Base-by-base conservation (phyloP, 1,139 yeast genomes). In the Debaryomycetaceae sp. region DNA sequence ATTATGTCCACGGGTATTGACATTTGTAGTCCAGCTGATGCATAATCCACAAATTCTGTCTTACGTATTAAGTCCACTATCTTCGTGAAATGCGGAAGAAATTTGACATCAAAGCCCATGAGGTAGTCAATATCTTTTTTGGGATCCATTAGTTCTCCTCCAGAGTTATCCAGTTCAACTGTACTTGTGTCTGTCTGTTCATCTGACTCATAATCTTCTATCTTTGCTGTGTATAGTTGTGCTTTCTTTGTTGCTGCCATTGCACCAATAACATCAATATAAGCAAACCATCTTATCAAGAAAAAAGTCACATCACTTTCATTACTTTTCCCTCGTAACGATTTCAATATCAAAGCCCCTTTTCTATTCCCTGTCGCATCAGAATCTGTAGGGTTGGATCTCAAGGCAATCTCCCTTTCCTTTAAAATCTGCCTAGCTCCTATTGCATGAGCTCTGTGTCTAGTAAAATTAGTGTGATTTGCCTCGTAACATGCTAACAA, bases 391-490 rank as follows among this genome's bases (percentile, higher is more conserved):
- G 7, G 7, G 7, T 13, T 13, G 9, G 36, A 14, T 34, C 37
- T 34, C 8, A 30, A 34, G 9, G 35, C 36, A n/a, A 38, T 34
- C 22, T 40, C 23, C 47, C 87, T 61, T n/a, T 85, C 80, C 50
- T 76, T 60, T 30, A 86, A 75, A 36, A 86, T 83, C 56, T 83
- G 87, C 46, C 83, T 68, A 0, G 91, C 91, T 0, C 91, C 93
- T 41, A 75, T 70, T 44, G 82, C 66, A 59, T 85, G 93, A 1
- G 84, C 77, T 52, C 83, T 71, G 76, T 88, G 87, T 43, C 74
- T 73, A 37, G 72, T 72, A 33, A 71, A 66, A 49, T 76, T 76
- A 37, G 70, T 68, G 9, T 75, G 72, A 31, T 73, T 65, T n/a
- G 80, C 76, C 53, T 83, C 85, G 56, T 80, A 83, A 37, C 85